Base-by-base conservation (phyloP, 2,329 filamentous ascomycete species). In the Chrysoporthe deuterocubensis region DNA sequence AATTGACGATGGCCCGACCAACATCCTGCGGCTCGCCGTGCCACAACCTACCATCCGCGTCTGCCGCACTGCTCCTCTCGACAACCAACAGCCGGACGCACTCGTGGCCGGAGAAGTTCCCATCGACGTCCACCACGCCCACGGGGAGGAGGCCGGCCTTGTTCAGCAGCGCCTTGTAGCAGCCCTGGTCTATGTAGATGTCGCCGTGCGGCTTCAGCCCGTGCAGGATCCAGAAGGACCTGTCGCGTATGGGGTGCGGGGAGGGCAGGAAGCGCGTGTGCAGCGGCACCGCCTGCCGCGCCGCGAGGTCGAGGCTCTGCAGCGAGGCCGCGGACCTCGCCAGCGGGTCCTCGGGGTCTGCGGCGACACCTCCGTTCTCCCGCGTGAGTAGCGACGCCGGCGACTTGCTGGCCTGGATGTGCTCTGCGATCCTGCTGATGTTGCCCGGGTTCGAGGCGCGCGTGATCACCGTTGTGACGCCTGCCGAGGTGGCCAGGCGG, bases 181-280 rank as follows among this genome's bases (percentile, higher is more conserved):
- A 95, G 54, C 96, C 96, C n/a, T 88, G 82, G 81, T 99, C 96
- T 73, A 99, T 96, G 81, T 93, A 98, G 37, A 99, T 77, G 2
- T 91, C 97, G 16, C 96, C 96, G 75, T 97, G 94, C 0, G 96
- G 93, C 34, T 90, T 90, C 13, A 97, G 88, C 11, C 95, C 96
- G 79, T 99, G 93, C 0, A 98, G 85, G 61, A 99, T 90, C 96
- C 96, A 99, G 84, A 99, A 98, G 76, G 96, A 94, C 70, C 95
- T 91, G 77, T 97, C 96, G 67, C 93, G 90, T 69, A 98, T 96
- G 0, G 95, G 94, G 37, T 92, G 89, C 0, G 87, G 83, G 11
- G 93, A 93, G 0, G 94, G 93, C 14, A 97, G 84, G 83, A 99
- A 99, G 67, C 96, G 90, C 3, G 96, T 99, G 79, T 99, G 96